A percentile compares a stretch with the other conserved stretches of the same genome.
Evolutionary conservation across 495 filamentous ascomycete genomes (phyloP).

Genomic region (Podospora tetraspora): DNA sequence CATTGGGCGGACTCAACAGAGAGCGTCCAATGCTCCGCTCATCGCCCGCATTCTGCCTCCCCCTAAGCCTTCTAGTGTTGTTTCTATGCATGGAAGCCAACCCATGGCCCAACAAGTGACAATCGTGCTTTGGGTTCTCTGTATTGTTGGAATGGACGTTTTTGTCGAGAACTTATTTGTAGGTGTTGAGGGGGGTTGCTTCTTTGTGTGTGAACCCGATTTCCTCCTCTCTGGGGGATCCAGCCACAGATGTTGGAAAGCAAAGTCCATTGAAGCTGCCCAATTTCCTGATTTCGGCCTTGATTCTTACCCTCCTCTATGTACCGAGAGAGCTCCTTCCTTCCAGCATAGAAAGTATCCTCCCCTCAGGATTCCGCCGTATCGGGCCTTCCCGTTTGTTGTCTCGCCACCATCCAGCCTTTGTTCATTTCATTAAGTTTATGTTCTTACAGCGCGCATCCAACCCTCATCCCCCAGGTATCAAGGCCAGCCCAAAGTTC

Average conservation of each 20-base stretch:
- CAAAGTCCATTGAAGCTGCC: background rate
- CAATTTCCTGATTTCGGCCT: background rate
- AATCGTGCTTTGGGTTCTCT: background rate
- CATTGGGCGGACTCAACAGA: background rate
- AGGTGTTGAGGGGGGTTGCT: background rate
- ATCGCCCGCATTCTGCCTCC: background rate
- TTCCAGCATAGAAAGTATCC: no score
- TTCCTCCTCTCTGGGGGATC: background rate
- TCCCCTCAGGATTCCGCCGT: background rate
- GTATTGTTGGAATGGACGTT: background rate
- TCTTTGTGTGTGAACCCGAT: background rate
- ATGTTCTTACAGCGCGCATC: background rate
- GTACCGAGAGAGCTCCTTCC: background rate
- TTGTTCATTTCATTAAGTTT: background rate
- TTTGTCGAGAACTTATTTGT: background rate
- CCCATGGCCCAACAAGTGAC: background rate
- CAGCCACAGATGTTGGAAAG: background rate
- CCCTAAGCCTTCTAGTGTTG: background rate
- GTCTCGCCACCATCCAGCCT: no score
- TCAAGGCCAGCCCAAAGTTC: constrained; percentile 16
- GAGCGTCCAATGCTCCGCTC: background rate
- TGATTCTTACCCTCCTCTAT: background rate
- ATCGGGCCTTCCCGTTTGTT: background rate
- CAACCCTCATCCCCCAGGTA: background rate
- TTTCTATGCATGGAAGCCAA: no score